Conservation (phyloP, 495 filamentous ascomycete genomes). For the Terfezia claveryi region DNA sequence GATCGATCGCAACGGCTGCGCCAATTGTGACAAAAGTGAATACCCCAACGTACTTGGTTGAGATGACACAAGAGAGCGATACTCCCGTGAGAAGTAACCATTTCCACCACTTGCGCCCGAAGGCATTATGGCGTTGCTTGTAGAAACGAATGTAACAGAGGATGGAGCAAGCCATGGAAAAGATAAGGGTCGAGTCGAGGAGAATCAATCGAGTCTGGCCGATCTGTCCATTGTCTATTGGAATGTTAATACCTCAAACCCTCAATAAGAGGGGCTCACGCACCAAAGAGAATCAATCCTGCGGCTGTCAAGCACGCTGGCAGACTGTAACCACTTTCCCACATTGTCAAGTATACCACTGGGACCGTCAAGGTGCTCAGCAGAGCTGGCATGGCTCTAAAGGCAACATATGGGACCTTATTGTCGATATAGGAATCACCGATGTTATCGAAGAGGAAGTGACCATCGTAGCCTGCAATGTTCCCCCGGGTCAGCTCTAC, state of each 20-base stretch:
- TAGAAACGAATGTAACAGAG: conserved; percentile 93
- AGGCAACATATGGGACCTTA: conserved; percentile 90
- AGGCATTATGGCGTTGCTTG: conserved; percentile 76
- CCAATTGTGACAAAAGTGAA: conserved; percentile 97
- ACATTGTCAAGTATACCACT: conserved; percentile 94
- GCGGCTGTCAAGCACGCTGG: conserved; percentile 77
- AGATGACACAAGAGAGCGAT: conserved; percentile 87
- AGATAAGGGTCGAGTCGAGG: conserved; percentile 78
- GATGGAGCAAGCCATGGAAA: conserved; percentile 86
- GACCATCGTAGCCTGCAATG: conserved; percentile 62
- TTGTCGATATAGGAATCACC: conserved; percentile 95
- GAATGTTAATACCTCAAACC: not conserved
- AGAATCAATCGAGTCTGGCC: conserved; percentile 91
- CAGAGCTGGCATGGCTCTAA: conserved; percentile 78
- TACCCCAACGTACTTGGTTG: conserved; percentile 89
- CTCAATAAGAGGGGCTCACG: not conserved
- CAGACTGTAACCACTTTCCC: conserved; percentile 93
- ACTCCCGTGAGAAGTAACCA: conserved; percentile 93
- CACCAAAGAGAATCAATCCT: conserved; percentile 56
- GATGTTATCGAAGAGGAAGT: conserved; percentile 97
- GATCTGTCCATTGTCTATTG: conserved; percentile 78
- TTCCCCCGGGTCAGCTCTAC: not conserved
- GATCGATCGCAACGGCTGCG: conserved; percentile 73
- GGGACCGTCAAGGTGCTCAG: conserved; percentile 83
- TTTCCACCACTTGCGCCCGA: conserved; percentile 96